Evolutionary conservation across 2,329 filamentous ascomycete species (phyloP).

Genomic region (Emergomyces orientalis): DNA sequence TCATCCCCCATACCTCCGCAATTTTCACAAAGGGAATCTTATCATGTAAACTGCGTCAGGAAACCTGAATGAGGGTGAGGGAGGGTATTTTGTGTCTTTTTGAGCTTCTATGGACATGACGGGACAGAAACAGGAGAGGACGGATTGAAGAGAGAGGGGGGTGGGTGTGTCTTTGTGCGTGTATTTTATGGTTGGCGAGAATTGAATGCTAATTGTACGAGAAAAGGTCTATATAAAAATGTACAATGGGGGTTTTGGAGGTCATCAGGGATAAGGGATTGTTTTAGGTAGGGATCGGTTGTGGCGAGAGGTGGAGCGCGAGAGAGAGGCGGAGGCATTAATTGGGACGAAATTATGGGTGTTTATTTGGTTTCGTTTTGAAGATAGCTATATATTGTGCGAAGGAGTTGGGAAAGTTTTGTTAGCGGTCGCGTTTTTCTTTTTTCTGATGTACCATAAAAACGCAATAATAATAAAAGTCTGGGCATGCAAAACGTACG

Average conservation of each 20-base stretch:
- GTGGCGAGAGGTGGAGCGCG: conserved; percentile 13
- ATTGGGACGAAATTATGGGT: background rate
- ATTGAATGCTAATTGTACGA: background rate
- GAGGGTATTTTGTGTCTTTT: background rate
- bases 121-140: background rate
- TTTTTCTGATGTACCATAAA: background rate
- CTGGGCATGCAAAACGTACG: conserved; percentile 51
- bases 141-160: too few species aligned
- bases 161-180: background rate
- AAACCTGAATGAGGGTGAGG: background rate
- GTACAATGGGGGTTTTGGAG: background rate
- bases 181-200: background rate
- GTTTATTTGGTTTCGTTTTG: conserved; percentile 23
- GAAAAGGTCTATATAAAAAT: background rate
- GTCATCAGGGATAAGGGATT: conserved; percentile 4
- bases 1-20: background rate
- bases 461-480: background rate
- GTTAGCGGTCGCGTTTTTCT: background rate
- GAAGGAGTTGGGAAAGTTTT: conserved; percentile 9
- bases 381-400: conserved; percentile 21
- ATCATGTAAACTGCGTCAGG: background rate
- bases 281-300: conserved; percentile 17
- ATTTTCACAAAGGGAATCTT: background rate
- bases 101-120: background rate
- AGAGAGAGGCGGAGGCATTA: background rate